Conservation (phyloP, 495 filamentous ascomycete genomes). For the Penicillium macrosclerotiorum region DNA sequence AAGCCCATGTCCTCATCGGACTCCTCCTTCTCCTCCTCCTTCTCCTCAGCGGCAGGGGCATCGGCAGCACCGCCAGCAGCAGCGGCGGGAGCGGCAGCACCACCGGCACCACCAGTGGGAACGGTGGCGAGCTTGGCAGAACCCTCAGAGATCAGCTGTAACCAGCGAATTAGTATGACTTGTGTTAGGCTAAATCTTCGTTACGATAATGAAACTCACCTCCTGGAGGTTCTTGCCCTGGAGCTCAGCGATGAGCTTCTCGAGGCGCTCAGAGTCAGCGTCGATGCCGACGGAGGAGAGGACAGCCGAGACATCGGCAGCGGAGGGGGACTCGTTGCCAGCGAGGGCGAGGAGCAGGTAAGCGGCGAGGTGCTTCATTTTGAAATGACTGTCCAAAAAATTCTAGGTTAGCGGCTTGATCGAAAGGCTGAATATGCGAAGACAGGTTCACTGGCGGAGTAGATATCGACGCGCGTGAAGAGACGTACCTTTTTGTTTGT, state of each 20-base stretch:
- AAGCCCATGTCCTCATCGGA: conserved; percentile 99
- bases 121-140: conserved; percentile 95
- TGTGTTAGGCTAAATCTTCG: too few relatives aligned
- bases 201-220: conserved; percentile 50
- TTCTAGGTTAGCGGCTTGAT: conserved; percentile 12
- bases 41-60: conserved; percentile 67
- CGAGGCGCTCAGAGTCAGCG: conserved; percentile 82
- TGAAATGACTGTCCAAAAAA: conserved; percentile 43
- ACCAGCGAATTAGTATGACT: conserved; percentile 20
- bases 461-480: neutral
- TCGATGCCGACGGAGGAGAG: conserved; percentile 95
- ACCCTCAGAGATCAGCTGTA: conserved; percentile 88
- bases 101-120: conserved; percentile 83
- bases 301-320: conserved; percentile 83
- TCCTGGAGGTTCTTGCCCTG: conserved; percentile 96
- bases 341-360: conserved; percentile 95
- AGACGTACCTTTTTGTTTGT: conserved; percentile 30
- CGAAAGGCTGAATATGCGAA: conserved; percentile 3
- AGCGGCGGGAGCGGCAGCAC: conserved; percentile 55
- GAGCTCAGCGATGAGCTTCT: conserved; percentile 84
- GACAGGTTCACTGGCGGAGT: neutral
- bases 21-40: conserved; percentile 80
- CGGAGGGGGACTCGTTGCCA: conserved; percentile 88
- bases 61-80: conserved; percentile 67
- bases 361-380: conserved; percentile 99